Evolutionary conservation across 108 stramenopile species (phyloP), one percentile per base, ranked within the genome.

Genomic region (Fistulifera pelliculosa): DNA sequence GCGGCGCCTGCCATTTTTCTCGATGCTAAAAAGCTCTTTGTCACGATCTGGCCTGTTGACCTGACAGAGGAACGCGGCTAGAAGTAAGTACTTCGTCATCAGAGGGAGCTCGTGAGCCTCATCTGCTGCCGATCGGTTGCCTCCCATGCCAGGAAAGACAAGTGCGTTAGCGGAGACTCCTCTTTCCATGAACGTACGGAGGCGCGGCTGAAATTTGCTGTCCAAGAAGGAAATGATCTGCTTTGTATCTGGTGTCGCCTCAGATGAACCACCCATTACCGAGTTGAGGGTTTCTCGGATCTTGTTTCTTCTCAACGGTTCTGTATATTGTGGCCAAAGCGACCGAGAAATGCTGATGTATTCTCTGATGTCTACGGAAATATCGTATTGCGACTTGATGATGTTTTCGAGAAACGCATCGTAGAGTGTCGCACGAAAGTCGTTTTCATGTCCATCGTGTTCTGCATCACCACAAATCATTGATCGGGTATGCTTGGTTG

Each of bases 61-160:
- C 52, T 82, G 81, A 26, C 81, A 82, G 3, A 82, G 28, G 60
- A 58, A 82, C 2, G 77, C 73, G 26, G 81, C 60, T 12, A 82
- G 56, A 1, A 82, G 59, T 16, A 82, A 17, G 58, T 75, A 82
- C 44, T 75, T 75, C 1, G 69, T 60, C 12, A 59, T 39, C 38
- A 65, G 71, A 2, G 79, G 66, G 21, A 76, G 56, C 3, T 42
- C 41, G 6, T 58, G 50, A 19, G 1, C 3, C 5, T 1, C 7
- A 21, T 4, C 1, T 40, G 19, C 3, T 1, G 22, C 11, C 48
- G 12, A 3, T 11, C 6, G 4, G 44, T 19, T 11, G 4, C 21
- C 21, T 19, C 44, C 21, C 7, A 4, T 35, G 8, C 1, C 19
- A 47, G 43, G 6, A 28, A 47, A 22, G 12, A 16, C 17, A 16